Base-by-base conservation (phyloP, 257 asterid species). In the Solanum stenotomum region DNA sequence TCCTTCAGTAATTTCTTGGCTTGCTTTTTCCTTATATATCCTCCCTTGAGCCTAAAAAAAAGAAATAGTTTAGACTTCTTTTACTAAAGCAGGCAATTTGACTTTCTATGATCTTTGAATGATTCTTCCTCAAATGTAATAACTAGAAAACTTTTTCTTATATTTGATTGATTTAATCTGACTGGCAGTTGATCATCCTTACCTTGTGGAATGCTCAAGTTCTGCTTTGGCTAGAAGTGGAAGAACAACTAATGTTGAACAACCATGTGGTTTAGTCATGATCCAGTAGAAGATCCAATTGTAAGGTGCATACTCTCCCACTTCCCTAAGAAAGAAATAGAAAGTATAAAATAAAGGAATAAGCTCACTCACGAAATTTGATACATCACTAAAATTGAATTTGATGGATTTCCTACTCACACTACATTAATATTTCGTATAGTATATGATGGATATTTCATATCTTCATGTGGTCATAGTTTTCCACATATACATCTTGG, bases 251-350 rank as follows among this genome's bases (percentile, higher is more conserved):
- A 40, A 40, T 59, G 92, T 72, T 79, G 94, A 90, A 79, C 93
- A 88, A 89, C 79, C 34, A 29, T 95, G 98, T 89, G 90, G 94
- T 85, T 75, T 93, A 85, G 99, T 87, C 92, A 90, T 68, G 96
- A 92, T 82, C 71, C 90, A 85, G 97, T 90, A 72, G 98, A 95
- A 94, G 97, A 96, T 83, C 91, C 92, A 27, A 95, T 92, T 83
- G 98, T 96, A 85, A 90, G 97, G 92, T 76, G 29, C 49, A 63
- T 87, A 3, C 27, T 38, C 29, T 74, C 33, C 68, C 65, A 34
- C 20, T 83, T 42, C n/a, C 56, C 20, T n/a, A 16, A 65, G 38
- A 59, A 29, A 4, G 6, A 38, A 38, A 11, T 22, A 74, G 8
- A 35, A 23, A 37, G 83, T 37, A 2, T 37, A n/a, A 15, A 25